Evolutionary conservation across 345 rosid genomes (phyloP), one percentile per base, ranked within the genome.

Genomic region (Microthlaspi erraticum): DNA sequence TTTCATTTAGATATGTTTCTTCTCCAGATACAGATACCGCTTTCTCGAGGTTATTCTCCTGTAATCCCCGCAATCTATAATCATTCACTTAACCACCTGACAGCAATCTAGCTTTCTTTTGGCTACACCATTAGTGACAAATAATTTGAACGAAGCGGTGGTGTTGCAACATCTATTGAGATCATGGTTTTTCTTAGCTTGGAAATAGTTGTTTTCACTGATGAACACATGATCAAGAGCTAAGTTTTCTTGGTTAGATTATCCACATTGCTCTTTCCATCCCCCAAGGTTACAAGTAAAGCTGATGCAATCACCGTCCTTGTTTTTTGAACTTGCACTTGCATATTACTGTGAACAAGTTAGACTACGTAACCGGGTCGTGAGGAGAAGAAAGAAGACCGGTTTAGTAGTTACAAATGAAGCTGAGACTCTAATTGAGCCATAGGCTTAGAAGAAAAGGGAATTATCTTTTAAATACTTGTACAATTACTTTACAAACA

Each of bases 221-320:
- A 75, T 31, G 53, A 75, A 75, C 19, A 75, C 70, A 55, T 75
- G 74, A 43, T 75, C 79, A 18, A 60, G n/a, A 61, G 70, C 33
- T 53, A 1, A 75, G 70, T 44, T 2, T 37, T 62, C 70, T 54
- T 16, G 74, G 65, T 45, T 62, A 37, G 74, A 45, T 37, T 60
- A 68, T 54, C 70, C 58, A 36, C 1, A 17, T 39, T 3, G 3
- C 59, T 75, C 70, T 2, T 75, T 68, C 79, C 70, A 68, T 46
- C 79, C 74, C 0, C 74, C 64, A 31, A 75, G 51, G 61, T 61
- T 68, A 3, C 64, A 75, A 36, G 31, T 75, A 14, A 53, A 75
- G 45, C 53, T 62, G 55, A 62, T 18, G 41, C 19, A 43, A 13
- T 45, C 26, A 45, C 74, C 70, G 1, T 61, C 59, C 46, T 60